phyloP scores from a whole-genome alignment of 768 basidiomycete genomes.

The Russula sp. region DNA sequence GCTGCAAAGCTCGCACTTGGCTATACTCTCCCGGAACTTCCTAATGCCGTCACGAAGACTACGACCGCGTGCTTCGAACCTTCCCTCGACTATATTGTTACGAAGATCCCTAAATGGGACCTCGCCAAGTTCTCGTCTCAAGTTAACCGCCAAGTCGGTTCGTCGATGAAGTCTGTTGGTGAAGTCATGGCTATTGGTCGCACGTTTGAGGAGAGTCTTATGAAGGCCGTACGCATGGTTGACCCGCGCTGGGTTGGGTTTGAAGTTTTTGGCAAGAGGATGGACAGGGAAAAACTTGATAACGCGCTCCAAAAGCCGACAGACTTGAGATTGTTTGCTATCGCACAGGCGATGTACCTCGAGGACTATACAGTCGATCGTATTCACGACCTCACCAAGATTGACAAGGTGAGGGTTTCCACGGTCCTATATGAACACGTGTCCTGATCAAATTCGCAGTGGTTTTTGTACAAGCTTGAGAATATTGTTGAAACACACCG shows the following conservation, averaged over 20 bases:
- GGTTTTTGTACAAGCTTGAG: slow-evolving; percentile 99
- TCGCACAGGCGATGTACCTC: slow-evolving; percentile 97
- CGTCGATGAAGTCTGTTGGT: slow-evolving; percentile 98
- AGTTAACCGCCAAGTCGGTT: slow-evolving; percentile 91
- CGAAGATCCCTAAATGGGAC: slow-evolving; percentile 99
- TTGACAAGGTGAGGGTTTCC: slow-evolving; percentile 68
- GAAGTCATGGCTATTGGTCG: slow-evolving; percentile 99
- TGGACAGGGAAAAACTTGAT: slow-evolving; percentile 63
- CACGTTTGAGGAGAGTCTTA: slow-evolving; percentile 96
- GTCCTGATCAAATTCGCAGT: slow-evolving; percentile 39
- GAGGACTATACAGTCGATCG: slow-evolving; percentile 85
- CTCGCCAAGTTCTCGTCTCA: slow-evolving; percentile 93
- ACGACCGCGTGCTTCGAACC: slow-evolving; percentile 99
- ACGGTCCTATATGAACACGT: background rate
- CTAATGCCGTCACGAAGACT: slow-evolving; percentile 98
- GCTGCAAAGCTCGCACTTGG: slow-evolving; percentile 98
- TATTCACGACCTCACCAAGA: slow-evolving; percentile 92
- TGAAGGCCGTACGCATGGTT: slow-evolving; percentile 97
- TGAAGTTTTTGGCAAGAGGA: slow-evolving; percentile 83
- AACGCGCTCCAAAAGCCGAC: slow-evolving; percentile 75
- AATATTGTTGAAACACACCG: slow-evolving; percentile 92
- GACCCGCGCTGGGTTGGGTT: slow-evolving; percentile 97
- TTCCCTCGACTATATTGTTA: slow-evolving; percentile 97
- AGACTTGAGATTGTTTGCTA: slow-evolving; percentile 93
- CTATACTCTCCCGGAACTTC: slow-evolving; percentile 93